These are phyloP conservation scores for Lipomyces spencermartinsiae DNA, from an alignment of 805 yeast species.

Conservation along the genomic window DNA sequence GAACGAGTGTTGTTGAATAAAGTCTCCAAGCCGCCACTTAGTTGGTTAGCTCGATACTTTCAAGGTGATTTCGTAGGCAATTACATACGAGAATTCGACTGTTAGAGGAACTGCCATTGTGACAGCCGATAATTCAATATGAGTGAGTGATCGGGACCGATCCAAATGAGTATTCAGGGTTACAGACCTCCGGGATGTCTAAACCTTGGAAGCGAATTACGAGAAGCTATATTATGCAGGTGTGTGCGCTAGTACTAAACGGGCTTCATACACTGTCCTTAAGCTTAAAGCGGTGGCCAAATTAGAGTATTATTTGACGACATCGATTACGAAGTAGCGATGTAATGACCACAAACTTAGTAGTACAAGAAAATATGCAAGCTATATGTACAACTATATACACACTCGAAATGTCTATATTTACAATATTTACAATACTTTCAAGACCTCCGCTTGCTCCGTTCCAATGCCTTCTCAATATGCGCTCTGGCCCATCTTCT, in stretches of 20 bases:
- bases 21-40: conserved; percentile 81
- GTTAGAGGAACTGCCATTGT: conserved; percentile 15
- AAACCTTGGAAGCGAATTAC: neutral
- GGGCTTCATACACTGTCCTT: neutral
- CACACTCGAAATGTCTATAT: neutral
- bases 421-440: neutral
- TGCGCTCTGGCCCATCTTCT: neutral
- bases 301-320: neutral
- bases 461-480: neutral
- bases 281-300: neutral
- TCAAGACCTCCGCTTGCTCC: neutral
- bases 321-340: neutral
- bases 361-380: neutral
- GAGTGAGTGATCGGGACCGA: neutral
- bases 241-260: neutral
- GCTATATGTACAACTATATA: neutral
- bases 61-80: conserved; percentile 1
- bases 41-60: neutral
- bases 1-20: conserved; percentile 67
- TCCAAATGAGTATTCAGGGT: neutral
- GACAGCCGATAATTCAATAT: neutral
- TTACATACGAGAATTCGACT: conserved; percentile 31
- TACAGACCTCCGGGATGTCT: too few relatives aligned
- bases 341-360: neutral
- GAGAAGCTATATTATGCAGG: too few relatives aligned